A percentile compares a stretch with the other conserved stretches of the same genome.
Conservation (phyloP, 2,329 filamentous ascomycete species). For the Chrysoporthe puriensis region DNA sequence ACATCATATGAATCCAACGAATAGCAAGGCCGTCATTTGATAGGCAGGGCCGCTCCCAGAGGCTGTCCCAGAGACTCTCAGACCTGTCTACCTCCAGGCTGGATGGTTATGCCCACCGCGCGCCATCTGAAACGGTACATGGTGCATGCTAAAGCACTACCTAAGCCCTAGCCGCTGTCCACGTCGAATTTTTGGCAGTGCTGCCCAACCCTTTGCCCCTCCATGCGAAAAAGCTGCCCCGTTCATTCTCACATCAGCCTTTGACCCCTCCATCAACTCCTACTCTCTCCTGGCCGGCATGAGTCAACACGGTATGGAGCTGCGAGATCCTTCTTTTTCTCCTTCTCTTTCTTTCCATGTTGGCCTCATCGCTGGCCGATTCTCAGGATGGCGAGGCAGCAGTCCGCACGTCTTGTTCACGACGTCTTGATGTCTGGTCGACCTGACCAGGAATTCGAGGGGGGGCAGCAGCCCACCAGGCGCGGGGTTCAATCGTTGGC, state of each 20-base stretch:
- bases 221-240: conserved; percentile 39
- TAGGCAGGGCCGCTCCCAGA: neutral
- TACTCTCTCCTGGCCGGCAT: conserved; percentile 60
- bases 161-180: conserved; percentile 12
- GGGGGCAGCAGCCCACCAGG: neutral
- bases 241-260: conserved; percentile 71
- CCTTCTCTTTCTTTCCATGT: too few species aligned
- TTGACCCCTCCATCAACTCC: conserved; percentile 60
- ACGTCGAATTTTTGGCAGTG: conserved; percentile 27
- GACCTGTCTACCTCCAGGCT: neutral
- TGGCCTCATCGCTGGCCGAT: neutral
- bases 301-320: conserved; percentile 10
- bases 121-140: conserved; percentile 22
- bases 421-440: too few species aligned
- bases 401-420: neutral
- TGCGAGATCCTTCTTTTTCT: too few species aligned
- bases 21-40: neutral
- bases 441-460: too few species aligned
- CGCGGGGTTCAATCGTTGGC: conserved; percentile 11
- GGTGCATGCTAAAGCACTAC: conserved; percentile 21
- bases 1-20: neutral
- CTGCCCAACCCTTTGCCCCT: conserved; percentile 26
- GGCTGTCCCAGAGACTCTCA: neutral
- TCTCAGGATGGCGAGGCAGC: neutral
- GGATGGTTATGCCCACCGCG: neutral